A percentile compares a stretch with the other conserved stretches of the same genome.
Evolutionary conservation across 805 yeast species (phyloP).

Genomic region (Peterozyma xylosa): DNA sequence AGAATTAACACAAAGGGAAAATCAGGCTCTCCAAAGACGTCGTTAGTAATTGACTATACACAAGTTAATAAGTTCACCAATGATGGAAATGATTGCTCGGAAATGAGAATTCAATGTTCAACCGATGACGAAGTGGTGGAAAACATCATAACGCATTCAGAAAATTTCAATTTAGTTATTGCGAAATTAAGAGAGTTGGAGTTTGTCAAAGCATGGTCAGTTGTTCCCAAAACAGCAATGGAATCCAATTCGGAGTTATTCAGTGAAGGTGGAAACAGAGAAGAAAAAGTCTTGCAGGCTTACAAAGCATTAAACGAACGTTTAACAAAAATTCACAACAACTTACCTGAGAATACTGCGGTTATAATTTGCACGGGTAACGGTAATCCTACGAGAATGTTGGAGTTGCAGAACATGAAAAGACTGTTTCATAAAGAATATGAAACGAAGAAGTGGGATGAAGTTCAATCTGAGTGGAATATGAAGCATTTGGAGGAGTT

Average conservation of each 20-base stretch:
- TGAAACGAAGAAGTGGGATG: constrained; percentile 33
- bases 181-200: constrained; percentile 56
- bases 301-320: constrained; percentile 32
- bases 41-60: constrained; percentile 17
- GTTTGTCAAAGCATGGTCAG: constrained; percentile 23
- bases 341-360: constrained; percentile 51
- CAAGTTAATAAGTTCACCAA: neutral
- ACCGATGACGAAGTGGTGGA: constrained; percentile 57
- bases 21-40: constrained; percentile 18
- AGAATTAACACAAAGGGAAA: constrained; percentile 22
- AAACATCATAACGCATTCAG: constrained; percentile 26
- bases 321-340: constrained; percentile 38
- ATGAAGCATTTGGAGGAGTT: constrained; percentile 39
- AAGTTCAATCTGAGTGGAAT: constrained; percentile 44
- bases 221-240: constrained; percentile 10
- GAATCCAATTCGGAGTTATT: constrained; percentile 2
- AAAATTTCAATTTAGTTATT: constrained; percentile 40
- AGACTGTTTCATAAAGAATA: constrained; percentile 35
- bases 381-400: constrained; percentile 49
- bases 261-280: constrained; percentile 14
- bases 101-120: constrained; percentile 32
- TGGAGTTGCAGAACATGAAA: constrained; percentile 34
- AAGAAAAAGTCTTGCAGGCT: constrained; percentile 13
- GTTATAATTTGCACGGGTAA: constrained; percentile 56
- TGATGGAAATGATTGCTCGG: constrained; percentile 10